Evolutionary conservation across 148 eudicot species (phyloP).

Genomic region (Rhododendron griersonianum): DNA sequence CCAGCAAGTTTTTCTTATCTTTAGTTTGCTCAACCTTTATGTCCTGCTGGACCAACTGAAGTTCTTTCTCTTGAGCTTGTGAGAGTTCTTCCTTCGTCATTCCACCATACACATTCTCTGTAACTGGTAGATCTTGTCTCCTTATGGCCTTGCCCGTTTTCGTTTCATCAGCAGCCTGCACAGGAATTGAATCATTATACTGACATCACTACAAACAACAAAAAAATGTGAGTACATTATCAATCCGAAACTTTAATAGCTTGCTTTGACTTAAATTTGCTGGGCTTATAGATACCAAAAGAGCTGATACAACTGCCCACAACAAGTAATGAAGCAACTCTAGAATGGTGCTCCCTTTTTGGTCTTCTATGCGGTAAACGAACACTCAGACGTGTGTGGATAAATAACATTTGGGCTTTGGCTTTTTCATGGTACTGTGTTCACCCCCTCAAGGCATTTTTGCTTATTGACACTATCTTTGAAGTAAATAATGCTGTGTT

Average conservation of each 20-base stretch:
- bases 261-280: neutral
- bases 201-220: neutral
- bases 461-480: too few relatives aligned
- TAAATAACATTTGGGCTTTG: neutral
- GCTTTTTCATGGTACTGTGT: too few relatives aligned
- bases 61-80: constrained; percentile 66
- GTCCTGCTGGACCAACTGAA: constrained; percentile 65
- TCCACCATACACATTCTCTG: constrained; percentile 46
- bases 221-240: neutral
- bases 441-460: too few relatives aligned
- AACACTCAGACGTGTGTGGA: neutral
- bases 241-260: neutral
- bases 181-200: neutral
- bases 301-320: neutral
- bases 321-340: neutral
- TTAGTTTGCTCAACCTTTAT: constrained; percentile 73
- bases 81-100: constrained; percentile 39
- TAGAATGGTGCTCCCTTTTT: neutral
- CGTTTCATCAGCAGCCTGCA: constrained; percentile 28
- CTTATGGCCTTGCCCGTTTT: constrained; percentile 28
- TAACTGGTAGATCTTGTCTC: constrained; percentile 42
- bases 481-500: neutral
- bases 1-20: constrained; percentile 83
- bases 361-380: neutral
- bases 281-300: neutral